Evolutionary conservation across 1,139 yeast genomes (phyloP), one percentile per base, ranked within the genome.

Genomic region (Tardiomyces digboiensis): DNA sequence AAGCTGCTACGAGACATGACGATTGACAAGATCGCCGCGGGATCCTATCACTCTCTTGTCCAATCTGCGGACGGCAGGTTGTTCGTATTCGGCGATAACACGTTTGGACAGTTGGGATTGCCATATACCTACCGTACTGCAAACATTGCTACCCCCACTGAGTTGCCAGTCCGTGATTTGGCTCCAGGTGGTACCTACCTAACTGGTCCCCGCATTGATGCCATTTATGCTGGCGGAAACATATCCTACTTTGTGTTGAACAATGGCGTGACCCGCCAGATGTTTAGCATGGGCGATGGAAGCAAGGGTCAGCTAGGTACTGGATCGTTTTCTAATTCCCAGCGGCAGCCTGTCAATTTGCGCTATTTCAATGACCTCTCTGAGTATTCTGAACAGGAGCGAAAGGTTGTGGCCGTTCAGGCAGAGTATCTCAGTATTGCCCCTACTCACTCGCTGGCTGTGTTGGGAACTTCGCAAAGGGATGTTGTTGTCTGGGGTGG

Each of bases 301-400:
- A 63, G 83, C 43, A 74, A 75, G 54, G 98, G 97, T n/a, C 95
- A 87, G 63, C 69, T 88, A 46, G 98, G 97, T 16, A 75, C 78
- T 42, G 88, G 86, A 20, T 69, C 80, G 44, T 88, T 72, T 60
- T 67, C 82, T 42, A 96, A 88, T 59, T 81, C 86, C 14, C 83
- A 81, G 55, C 67, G 77, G 18, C 73, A 71, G 40, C 96, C 97
- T 7, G 70, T 74, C 19, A 72, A 74, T 38, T 62, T 89, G 47
- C 78, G 77, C 59, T 47, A 54, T 10, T 53, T 68, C 39, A 49
- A 57, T 39, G 66, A 74, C 3, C 60, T 83, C 40, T 56, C 57
- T 29, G 74, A 68, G 50, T 72, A 52, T 53, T 64, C 66, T 44
- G 77, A 72, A 48, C 38, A 42, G 2, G 47, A 55, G 10, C 46